Evolutionary conservation across 2,329 filamentous ascomycete species (phyloP).

Genomic region (Colletotrichum higginsianum): DNA sequence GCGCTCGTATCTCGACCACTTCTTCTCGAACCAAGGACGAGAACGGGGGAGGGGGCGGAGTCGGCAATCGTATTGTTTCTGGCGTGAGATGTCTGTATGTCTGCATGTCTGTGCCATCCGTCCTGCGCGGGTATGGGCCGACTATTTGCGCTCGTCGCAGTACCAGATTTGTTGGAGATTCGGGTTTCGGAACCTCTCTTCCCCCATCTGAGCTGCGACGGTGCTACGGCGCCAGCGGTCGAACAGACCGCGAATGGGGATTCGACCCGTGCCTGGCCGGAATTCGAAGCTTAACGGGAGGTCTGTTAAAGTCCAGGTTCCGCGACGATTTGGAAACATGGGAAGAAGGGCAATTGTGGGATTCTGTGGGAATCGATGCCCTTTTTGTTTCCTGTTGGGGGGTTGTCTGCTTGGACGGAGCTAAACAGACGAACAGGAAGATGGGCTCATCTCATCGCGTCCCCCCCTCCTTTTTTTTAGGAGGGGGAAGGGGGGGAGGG

Average conservation of each 20-base stretch:
- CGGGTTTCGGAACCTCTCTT: slow-evolving; percentile 7
- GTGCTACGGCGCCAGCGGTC: slow-evolving; percentile 21
- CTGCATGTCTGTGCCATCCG: not conserved
- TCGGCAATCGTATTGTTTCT: slow-evolving; percentile 26
- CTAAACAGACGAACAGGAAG: not conserved
- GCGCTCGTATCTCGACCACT: slow-evolving; percentile 34
- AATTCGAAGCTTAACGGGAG: slow-evolving; percentile 20
- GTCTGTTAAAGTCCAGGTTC: slow-evolving; percentile 27
- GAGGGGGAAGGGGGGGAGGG: no score
- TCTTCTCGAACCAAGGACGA: not conserved
- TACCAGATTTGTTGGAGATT: slow-evolving; percentile 21
- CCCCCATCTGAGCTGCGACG: slow-evolving; percentile 9
- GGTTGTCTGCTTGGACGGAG: not conserved
- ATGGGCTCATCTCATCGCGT: not conserved
- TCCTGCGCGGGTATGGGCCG: slow-evolving; percentile 10
- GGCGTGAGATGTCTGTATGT: not conserved
- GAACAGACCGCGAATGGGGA: slow-evolving; percentile 1
- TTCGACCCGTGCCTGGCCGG: not conserved
- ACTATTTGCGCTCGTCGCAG: slow-evolving; percentile 4
- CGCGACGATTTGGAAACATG: not conserved
- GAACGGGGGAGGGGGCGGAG: slow-evolving; percentile 14
- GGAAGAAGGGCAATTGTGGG: slow-evolving; percentile 3
- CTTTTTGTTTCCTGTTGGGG: slow-evolving; percentile 14
- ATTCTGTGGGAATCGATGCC: slow-evolving; percentile 19
- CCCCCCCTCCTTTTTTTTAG: not conserved